Evolutionary conservation across 2,329 filamentous ascomycete genomes (phyloP), one percentile per base, ranked within the genome.

Genomic region (Colletotrichum sp.): DNA sequence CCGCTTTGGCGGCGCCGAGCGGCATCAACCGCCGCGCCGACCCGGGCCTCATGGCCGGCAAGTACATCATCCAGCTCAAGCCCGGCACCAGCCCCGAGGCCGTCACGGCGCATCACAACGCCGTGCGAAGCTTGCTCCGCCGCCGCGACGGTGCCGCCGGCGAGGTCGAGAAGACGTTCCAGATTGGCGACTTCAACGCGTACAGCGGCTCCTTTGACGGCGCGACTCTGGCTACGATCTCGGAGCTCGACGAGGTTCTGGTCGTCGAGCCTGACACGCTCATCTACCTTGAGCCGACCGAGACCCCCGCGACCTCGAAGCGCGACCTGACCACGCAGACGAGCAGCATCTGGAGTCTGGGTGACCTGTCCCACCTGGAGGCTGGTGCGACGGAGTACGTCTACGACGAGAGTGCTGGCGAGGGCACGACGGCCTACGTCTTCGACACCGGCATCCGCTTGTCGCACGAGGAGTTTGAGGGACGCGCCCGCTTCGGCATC

Each of bases 11-110:
- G 56, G 71, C 65, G 30, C 71, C 71, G 30, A 73, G 58, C 43
- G 30, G 58, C 30, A 24, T 73, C 18, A 28, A 14, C 24, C 65
- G 58, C 65, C 65, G 34, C 14, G 26, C 36, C 55, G 63, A 64
- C n/a, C 13, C 56, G 43, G 28, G 34, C 66, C 69, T 85, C 56
- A 75, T 85, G 59, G 77, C 84, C 66, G 83, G 82, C 77, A 87
- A 85, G 78, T 88, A 87, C 79, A 88, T 89, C 73, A 79, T 89
- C 79, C 88, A 86, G 36, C 77, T 89, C 14, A 86, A 87, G 79
- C 80, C 83, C 8, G 82, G 82, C 38, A 79, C 84, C 43, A 77
- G 76, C 12, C 77, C 81, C 52, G 69, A 69, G 5, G 69, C 66
- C 30, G 62, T 85, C 36, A 76, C 75, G 3, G 77, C 79, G 4